Evolutionary conservation across 805 yeast species (phyloP), one percentile per base, ranked within the genome.

Genomic region (Yamadazyma takamatsuzukensis): DNA sequence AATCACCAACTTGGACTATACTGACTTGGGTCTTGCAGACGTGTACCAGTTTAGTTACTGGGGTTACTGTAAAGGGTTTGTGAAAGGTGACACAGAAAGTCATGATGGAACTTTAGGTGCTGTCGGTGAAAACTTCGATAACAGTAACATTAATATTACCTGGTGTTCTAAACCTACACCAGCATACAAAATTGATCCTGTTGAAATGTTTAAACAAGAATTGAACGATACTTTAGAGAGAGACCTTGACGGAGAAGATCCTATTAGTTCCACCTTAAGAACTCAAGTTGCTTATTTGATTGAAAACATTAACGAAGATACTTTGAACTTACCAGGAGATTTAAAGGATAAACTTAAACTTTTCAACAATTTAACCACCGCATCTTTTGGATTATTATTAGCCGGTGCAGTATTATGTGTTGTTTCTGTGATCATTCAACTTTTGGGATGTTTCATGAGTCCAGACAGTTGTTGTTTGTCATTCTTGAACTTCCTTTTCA

Each of bases 121-220:
- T 5, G 30, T 29, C 18, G 23, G 35, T 27, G 41, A 44, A 14
- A 43, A 46, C 9, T 59, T 56, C 33, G 54, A 54, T 30, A 60
- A 60, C 34, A 39, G 47, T 12, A 47, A 57, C 8, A 50, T 61
- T 16, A 58, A 62, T 30, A 64, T 66, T 42, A 60, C 67, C 3
- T 62, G 61, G 51, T 84, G 94, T 54, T 59, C 74, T 11, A 47
- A 63, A 7, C 76, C 89, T 14, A 54, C 63, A 36, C 63, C 75
- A 3, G 76, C 76, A 43, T 84, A 67, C 53, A 55, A 63, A 38
- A 72, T 83, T 45, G 74, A 80, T 48, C 79, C 83, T 1, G 54
- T 68, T 25, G 45, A 41, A 2, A 39, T 66, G 4, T 37, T 66
- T 31, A 59, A 54, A 33, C 34, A 44, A 15, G 72, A 65, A 40